Evolutionary conservation across 352 stramenopile genomes (phyloP).

Genomic region (Pythium vanterpoolii): DNA sequence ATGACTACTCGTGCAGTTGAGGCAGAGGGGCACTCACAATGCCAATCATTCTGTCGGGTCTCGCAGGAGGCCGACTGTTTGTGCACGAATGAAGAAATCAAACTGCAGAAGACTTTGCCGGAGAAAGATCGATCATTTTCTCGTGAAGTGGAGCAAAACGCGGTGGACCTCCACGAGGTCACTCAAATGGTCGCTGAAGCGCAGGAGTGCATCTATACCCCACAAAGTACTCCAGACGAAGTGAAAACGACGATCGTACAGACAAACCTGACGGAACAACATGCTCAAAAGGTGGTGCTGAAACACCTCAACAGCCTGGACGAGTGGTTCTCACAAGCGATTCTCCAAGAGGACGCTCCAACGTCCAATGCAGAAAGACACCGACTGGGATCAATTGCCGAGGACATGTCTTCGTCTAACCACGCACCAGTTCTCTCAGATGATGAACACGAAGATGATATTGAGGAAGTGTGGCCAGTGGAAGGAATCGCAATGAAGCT

Average conservation of each 20-base stretch:
- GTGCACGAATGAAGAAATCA: too few species aligned
- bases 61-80: not conserved
- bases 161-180: conserved; percentile 8
- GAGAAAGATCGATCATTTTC: too few species aligned
- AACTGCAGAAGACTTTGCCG: too few species aligned
- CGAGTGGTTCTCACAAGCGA: conserved; percentile 46
- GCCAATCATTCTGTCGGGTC: not conserved
- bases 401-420: not conserved
- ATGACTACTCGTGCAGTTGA: conserved; percentile 8
- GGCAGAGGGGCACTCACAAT: not conserved
- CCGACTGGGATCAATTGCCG: conserved; percentile 17
- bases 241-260: not conserved
- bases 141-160: conserved; percentile 5
- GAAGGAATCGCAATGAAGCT: conserved; percentile 5
- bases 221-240: too few species aligned
- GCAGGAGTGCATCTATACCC: not conserved
- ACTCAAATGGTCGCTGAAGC: not conserved
- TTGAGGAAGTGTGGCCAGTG: conserved; percentile 22
- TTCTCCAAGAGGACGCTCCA: conserved; percentile 23
- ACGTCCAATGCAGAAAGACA: conserved; percentile 16
- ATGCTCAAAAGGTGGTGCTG: conserved; percentile 25
- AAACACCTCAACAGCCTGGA: conserved; percentile 48
- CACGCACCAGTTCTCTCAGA: not conserved
- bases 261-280: conserved; percentile 8
- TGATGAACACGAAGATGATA: conserved; percentile 6